Evolutionary conservation across 2,329 filamentous ascomycete species (phyloP).

Genomic region (Plectosphaerella cucumerina): DNA sequence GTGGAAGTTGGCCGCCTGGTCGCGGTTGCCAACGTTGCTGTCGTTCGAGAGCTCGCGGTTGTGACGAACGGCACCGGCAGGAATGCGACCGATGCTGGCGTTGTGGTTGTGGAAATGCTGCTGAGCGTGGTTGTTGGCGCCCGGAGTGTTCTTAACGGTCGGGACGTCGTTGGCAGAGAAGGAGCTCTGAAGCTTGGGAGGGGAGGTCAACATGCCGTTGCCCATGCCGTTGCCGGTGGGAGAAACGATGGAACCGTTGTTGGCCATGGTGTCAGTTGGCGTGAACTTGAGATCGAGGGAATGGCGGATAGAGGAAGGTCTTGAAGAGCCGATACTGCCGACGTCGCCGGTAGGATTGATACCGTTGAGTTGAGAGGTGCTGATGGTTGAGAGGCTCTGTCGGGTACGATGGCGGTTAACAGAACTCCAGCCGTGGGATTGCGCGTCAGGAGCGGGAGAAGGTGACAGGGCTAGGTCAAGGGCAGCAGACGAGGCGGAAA

Average conservation of each 20-base stretch:
- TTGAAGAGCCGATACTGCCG: constrained; percentile 38
- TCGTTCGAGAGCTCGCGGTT: constrained; percentile 66
- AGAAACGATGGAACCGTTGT: constrained; percentile 34
- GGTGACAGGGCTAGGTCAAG: constrained; percentile 73
- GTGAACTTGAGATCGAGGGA: constrained; percentile 52
- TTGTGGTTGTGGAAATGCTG: constrained; percentile 74
- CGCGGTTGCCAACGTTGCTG: constrained; percentile 33
- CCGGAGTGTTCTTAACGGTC: constrained; percentile 69
- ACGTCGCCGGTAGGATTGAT: constrained; percentile 37
- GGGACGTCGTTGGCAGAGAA: constrained; percentile 89
- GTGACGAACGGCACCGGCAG: constrained; percentile 64
- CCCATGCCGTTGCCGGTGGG: constrained; percentile 43
- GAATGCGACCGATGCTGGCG: constrained; percentile 75
- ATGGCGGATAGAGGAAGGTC: constrained; percentile 48
- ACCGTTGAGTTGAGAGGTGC: constrained; percentile 30
- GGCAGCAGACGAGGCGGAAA: constrained; percentile 76
- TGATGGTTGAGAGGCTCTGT: constrained; percentile 50
- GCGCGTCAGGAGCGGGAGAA: constrained; percentile 56
- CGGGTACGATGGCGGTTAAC: constrained; percentile 66
- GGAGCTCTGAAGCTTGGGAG: constrained; percentile 77
- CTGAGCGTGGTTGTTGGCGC: constrained; percentile 55
- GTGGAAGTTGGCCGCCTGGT: constrained; percentile 46
- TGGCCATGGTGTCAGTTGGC: constrained; percentile 29
- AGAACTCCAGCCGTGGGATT: constrained; percentile 53
- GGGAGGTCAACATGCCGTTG: constrained; percentile 47